A percentile compares a stretch with the other conserved stretches of the same genome.
phyloP scores from a whole-genome alignment of 805 yeast genomes.

The Starmerella vitae region DNA sequence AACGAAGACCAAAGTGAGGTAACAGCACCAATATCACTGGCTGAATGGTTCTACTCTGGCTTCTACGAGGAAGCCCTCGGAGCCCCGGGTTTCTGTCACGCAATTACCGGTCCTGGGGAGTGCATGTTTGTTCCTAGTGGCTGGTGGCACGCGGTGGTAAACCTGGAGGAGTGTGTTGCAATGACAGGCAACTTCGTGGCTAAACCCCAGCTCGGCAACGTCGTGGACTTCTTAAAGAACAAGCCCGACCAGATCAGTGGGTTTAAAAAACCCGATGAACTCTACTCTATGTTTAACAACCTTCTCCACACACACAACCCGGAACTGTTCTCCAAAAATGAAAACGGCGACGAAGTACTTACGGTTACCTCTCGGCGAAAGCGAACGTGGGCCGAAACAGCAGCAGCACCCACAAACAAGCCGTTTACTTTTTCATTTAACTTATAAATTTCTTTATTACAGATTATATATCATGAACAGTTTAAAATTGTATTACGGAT shows the following conservation, averaged over 20 bases:
- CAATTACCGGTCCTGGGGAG: slow-evolving; percentile 68
- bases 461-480: background rate
- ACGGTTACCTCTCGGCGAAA: slow-evolving; percentile 21
- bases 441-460: background rate
- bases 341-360: slow-evolving; percentile 27
- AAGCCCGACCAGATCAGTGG: slow-evolving; percentile 68
- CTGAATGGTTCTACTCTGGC: slow-evolving; percentile 81
- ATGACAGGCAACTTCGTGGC: slow-evolving; percentile 85
- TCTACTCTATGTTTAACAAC: slow-evolving; percentile 47
- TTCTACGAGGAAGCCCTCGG: slow-evolving; percentile 54
- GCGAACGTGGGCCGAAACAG: slow-evolving; percentile 10
- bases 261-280: slow-evolving; percentile 40
- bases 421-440: slow-evolving; percentile 15
- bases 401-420: background rate
- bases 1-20: slow-evolving; percentile 73
- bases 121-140: slow-evolving; percentile 86
- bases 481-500: no score
- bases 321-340: slow-evolving; percentile 24
- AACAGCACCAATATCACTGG: slow-evolving; percentile 80
- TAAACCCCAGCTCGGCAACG: slow-evolving; percentile 40
- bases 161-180: slow-evolving; percentile 55
- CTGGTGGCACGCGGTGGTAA: slow-evolving; percentile 96
- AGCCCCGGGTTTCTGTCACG: slow-evolving; percentile 42
- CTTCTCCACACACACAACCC: slow-evolving; percentile 34
- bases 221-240: slow-evolving; percentile 50